Evolutionary conservation across 768 basidiomycete species (phyloP).

Genomic region (Boletus huronensis): DNA sequence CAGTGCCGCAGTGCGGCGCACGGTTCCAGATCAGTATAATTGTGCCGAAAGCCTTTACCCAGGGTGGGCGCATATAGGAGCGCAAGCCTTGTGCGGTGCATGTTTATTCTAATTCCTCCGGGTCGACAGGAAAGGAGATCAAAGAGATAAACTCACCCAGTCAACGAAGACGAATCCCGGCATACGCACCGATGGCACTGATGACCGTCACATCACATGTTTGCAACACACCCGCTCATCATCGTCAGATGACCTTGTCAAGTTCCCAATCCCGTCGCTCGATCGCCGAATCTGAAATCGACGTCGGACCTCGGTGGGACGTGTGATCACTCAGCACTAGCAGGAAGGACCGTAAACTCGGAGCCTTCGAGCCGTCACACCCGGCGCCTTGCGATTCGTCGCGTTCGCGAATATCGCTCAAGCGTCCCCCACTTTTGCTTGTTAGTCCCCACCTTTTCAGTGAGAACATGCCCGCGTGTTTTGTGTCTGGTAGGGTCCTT

Average conservation of each 20-base stretch:
- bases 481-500: neutral
- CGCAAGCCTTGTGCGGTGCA: neutral
- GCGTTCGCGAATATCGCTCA: constrained; percentile 9
- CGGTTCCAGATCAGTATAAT: neutral
- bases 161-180: neutral
- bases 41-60: neutral
- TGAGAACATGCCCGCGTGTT: neutral
- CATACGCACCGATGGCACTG: neutral
- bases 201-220: neutral
- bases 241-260: neutral
- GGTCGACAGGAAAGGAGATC: neutral
- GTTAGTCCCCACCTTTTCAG: neutral
- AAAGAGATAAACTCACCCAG: neutral
- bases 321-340: neutral
- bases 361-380: neutral
- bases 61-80: neutral
- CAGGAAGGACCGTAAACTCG: neutral
- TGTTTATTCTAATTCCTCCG: constrained; percentile 1
- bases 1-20: neutral
- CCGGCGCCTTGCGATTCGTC: neutral
- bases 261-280: neutral
- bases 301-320: neutral
- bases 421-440: neutral
- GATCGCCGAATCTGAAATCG: constrained; percentile 4
- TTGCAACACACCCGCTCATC: neutral